Base-by-base conservation (phyloP, 371 early-diverging fungal genomes). In the Lichtheimia corymbifera region DNA sequence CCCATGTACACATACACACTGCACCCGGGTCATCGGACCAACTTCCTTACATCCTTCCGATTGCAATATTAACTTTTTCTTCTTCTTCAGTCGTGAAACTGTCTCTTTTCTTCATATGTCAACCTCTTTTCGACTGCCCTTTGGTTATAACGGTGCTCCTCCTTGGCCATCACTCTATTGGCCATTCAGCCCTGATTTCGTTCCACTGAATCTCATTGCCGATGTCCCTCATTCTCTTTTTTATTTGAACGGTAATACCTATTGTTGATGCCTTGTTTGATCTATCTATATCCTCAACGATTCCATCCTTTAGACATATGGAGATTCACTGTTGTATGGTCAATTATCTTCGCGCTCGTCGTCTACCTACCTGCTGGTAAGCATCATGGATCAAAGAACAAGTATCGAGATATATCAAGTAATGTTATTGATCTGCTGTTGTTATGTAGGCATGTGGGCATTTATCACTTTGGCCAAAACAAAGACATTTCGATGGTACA, bases 161-260 rank as follows among this genome's bases (percentile, higher is more conserved):
- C 56, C 69, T 18, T 87, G 86, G 86, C 88, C 88, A 27, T 74
- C 86, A 6, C 74, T 87, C 15, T 87, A 87, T 61, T 84, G 86
- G 86, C 88, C 88, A 6, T 78, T 85, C 53, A 71, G 70, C 11
- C 70, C 71, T 14, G 77, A 69, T 20, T 67, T 80, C 24, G 73
- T 70, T 55, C 77, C 73, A 20, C 27, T 73, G 0, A 68, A 72
- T 51, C 54, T 76, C 14, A 68, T 76, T 44, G 73, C 77, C 9
- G 76, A 79, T 54, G 75, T 71, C 41, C 71, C 73, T 30, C 77
- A 80, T 60, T 79, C 78, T 0, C 54, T 83, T 9, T 83, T 80
- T 43, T 76, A 74, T 61, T 49, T 76, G 20, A 49, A 64, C 45
- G 83, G 82, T 77, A 57, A 44, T 9, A 9, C 35, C 6, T n/a